phyloP scores from a whole-genome alignment of 2,329 filamentous ascomycete genomes.

The Ophiostoma tasmaniense region DNA sequence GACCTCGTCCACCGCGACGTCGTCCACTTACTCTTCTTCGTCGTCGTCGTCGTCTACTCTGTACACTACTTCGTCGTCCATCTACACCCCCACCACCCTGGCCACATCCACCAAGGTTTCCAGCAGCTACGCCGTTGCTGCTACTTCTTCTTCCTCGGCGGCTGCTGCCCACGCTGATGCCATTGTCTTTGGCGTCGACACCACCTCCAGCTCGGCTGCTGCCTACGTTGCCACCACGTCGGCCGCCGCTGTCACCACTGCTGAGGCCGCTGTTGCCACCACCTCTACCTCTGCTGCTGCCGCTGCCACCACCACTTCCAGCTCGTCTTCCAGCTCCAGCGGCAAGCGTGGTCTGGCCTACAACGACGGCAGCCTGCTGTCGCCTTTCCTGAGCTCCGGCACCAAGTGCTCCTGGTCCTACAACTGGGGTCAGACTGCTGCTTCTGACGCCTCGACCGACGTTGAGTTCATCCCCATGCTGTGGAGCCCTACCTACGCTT shows the following conservation, averaged over 20 bases:
- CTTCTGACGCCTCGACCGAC: constrained; percentile 33
- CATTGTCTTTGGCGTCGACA: not conserved
- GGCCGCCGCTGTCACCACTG: constrained; percentile 10
- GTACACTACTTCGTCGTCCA: not conserved
- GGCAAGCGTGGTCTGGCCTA: constrained; percentile 60
- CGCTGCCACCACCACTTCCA: constrained; percentile 11
- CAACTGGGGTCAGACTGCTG: constrained; percentile 52
- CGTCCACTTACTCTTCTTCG: constrained; percentile 10
- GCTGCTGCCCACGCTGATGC: not conserved
- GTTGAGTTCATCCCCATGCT: constrained; percentile 60
- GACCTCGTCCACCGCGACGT: constrained; percentile 14
- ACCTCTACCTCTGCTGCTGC: constrained; percentile 19
- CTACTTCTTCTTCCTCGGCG: constrained; percentile 7
- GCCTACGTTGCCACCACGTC: constrained; percentile 7
- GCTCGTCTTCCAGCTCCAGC: constrained; percentile 9
- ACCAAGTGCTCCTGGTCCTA: constrained; percentile 51
- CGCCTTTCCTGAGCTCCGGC: constrained; percentile 38
- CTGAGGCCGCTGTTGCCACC: constrained; percentile 19
- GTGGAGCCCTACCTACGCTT: constrained; percentile 46
- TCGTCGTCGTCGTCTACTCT: not conserved
- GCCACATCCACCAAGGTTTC: constrained; percentile 13
- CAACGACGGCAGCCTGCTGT: constrained; percentile 49
- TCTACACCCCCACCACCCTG: constrained; percentile 15
- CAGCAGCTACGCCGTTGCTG: constrained; percentile 13
- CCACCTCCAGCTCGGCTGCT: not conserved